A percentile compares a stretch with the other conserved stretches of the same genome.
These are phyloP conservation scores for Sclerotinia sclerotiorum DNA, from an alignment of 2,329 filamentous ascomycete genomes.

Conservation along the genomic window DNA sequence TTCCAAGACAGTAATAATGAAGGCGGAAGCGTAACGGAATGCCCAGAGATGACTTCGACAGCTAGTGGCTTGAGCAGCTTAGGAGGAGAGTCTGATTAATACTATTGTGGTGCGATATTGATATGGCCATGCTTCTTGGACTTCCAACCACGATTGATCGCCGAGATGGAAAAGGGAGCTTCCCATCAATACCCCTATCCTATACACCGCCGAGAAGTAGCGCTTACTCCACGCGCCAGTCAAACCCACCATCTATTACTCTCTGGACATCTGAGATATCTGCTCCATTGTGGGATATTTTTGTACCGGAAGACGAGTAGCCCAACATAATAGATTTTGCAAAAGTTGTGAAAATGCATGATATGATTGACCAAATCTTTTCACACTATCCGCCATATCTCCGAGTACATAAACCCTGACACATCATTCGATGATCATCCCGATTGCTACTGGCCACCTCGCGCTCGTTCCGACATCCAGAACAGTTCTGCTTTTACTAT, in stretches of 20 bases:
- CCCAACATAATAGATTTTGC: slow-evolving; percentile 54
- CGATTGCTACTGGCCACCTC: slow-evolving; percentile 53
- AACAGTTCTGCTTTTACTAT: slow-evolving; percentile 51
- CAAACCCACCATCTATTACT: slow-evolving; percentile 54
- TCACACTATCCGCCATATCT: slow-evolving; percentile 53
- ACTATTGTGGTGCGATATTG: slow-evolving; percentile 47
- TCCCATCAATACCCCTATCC: slow-evolving; percentile 55
- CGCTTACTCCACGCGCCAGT: slow-evolving; percentile 48
- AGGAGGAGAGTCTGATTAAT: slow-evolving; percentile 57
- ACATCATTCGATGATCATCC: slow-evolving; percentile 54
- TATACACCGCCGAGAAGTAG: slow-evolving; percentile 48
- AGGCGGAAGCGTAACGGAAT: slow-evolving; percentile 43
- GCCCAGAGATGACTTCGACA: slow-evolving; percentile 52
- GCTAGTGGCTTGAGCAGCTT: slow-evolving; percentile 58
- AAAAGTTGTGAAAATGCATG: slow-evolving; percentile 55
- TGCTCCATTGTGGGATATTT: slow-evolving; percentile 51
- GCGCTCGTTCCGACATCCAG: slow-evolving; percentile 50
- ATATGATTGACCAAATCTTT: slow-evolving; percentile 49
- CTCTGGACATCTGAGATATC: slow-evolving; percentile 53
- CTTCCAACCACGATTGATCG: slow-evolving; percentile 50
- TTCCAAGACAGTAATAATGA: slow-evolving; percentile 54
- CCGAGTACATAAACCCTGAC: slow-evolving; percentile 56
- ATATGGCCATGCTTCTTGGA: slow-evolving; percentile 42
- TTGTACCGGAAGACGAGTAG: slow-evolving; percentile 53
- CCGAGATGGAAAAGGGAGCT: slow-evolving; percentile 45